Evolutionary conservation across 1,284 basidiomycete genomes (phyloP), one percentile per base, ranked within the genome.

Genomic region (Meira miltonrushii): DNA sequence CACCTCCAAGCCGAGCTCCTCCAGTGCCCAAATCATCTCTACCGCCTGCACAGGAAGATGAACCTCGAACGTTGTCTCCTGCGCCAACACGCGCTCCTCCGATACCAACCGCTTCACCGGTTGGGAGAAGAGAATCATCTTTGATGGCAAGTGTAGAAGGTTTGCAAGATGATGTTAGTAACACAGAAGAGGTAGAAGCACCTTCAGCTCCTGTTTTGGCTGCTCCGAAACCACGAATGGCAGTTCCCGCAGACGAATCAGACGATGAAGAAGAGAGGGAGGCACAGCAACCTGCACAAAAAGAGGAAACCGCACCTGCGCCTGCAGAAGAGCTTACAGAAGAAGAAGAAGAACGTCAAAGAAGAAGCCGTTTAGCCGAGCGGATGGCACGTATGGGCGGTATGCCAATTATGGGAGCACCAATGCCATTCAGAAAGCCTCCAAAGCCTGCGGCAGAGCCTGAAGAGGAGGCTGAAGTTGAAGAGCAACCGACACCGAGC

Each of bases 391-490:
- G 66, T 0, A 59, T 77, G 10, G 75, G 75, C 13, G 75, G 74
- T 41, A 69, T 69, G 39, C 72, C 64, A 41, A 69, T 46, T 60
- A 78, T 61, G 79, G 74, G 55, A 50, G 75, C 28, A 75, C 81
- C 19, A 74, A 82, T 54, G 81, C 82, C 25, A 79, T 81, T 54
- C 82, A 82, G 63, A 81, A 83, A 60, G 19, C 38, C 39, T 49
- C 39, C 47, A 54, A 44, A 33, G 15, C 19, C 15, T 28, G 52
- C 40, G 28, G 37, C 19, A 19, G 41, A 15, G 10, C 37, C 38
- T 23, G 54, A 47, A 8, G 2, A 41, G 3, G 60, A n/a, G 13
- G 49, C 40, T 6, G 33, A 17, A 7, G 28, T 38, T 13, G 41
- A 48, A 37, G 60, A 52, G 43, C 52, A 60, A 9, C 48, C 37